phyloP scores from a whole-genome alignment of 2,329 filamentous ascomycete genomes.

The Curvularia lunata region DNA sequence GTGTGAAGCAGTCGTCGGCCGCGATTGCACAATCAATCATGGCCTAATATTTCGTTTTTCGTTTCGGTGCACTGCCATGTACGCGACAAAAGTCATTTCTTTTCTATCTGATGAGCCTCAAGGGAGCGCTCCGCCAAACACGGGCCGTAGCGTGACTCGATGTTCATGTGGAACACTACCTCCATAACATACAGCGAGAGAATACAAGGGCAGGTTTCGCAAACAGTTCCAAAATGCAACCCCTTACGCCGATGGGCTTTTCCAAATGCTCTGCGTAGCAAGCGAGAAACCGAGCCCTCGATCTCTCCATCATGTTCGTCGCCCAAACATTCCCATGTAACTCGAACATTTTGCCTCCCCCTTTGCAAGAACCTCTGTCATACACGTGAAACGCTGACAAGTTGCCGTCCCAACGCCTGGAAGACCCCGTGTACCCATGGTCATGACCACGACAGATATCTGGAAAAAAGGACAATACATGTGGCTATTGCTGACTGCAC shows the following conservation, averaged over 20 bases:
- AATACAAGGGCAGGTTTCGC: conserved; percentile 12
- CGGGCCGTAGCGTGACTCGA: background rate
- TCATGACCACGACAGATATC: conserved; percentile 2
- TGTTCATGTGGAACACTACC: conserved; percentile 9
- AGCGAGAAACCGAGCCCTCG: conserved; percentile 12
- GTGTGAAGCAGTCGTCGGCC: background rate
- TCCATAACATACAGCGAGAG: conserved; percentile 19
- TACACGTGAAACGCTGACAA: conserved; percentile 4
- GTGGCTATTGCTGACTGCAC: background rate
- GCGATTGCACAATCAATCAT: background rate
- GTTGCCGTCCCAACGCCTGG: conserved; percentile 5
- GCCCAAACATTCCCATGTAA: conserved; percentile 9
- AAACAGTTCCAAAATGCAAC: conserved; percentile 15
- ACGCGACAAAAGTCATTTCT: background rate
- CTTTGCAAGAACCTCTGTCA: conserved; percentile 4
- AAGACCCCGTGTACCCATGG: conserved; percentile 6
- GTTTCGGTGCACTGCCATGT: background rate
- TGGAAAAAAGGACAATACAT: conserved; percentile 6
- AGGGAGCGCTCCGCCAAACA: background rate
- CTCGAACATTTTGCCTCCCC: conserved; percentile 2
- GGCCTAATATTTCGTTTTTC: background rate
- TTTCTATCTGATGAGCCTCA: conserved; percentile 11
- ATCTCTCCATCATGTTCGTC: conserved; percentile 3
- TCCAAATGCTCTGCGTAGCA: conserved; percentile 13
- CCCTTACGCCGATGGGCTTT: conserved; percentile 23